phyloP scores from a whole-genome alignment of 257 asterid genomes.

The Nicotiana attenuata region DNA sequence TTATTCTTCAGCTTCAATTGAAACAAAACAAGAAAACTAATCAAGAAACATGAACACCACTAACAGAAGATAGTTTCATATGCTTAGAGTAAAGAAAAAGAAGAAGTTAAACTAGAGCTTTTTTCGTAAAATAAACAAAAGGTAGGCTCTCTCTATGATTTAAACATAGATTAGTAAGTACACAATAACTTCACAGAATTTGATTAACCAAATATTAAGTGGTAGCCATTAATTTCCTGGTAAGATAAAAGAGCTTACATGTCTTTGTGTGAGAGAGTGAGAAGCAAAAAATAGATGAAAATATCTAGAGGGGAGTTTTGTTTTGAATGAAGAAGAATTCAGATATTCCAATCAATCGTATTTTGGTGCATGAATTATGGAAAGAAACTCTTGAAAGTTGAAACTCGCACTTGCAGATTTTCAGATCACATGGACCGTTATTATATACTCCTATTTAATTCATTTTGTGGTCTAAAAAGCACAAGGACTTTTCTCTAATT shows the following conservation, averaged over 20 bases:
- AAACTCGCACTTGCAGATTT: neutral
- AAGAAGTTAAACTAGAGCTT: no score
- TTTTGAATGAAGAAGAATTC: conserved; percentile 27
- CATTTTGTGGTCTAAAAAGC: no score
- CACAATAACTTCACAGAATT: neutral
- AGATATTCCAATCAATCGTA: conserved; percentile 46
- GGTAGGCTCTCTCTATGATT: no score
- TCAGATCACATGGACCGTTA: no score
- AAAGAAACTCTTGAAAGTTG: neutral
- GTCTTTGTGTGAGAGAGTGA: neutral
- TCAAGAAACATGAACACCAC: conserved; percentile 18
- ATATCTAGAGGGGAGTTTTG: conserved; percentile 20
- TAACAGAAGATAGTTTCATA: neutral
- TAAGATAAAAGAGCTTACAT: neutral
- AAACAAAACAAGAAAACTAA: neutral
- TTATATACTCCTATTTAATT: no score
- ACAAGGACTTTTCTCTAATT: no score
- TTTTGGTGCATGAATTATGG: neutral
- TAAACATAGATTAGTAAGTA: no score
- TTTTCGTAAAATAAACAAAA: neutral
- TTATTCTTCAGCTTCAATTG: conserved; percentile 24
- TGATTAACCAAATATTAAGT: neutral
- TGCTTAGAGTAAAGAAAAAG: no score
- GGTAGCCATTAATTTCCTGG: neutral
- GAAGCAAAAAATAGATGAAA: conserved; percentile 10